Evolutionary conservation across 2,329 filamentous ascomycete genomes (phyloP), one percentile per base, ranked within the genome.

Genomic region (Ceratocystis albifundus): DNA sequence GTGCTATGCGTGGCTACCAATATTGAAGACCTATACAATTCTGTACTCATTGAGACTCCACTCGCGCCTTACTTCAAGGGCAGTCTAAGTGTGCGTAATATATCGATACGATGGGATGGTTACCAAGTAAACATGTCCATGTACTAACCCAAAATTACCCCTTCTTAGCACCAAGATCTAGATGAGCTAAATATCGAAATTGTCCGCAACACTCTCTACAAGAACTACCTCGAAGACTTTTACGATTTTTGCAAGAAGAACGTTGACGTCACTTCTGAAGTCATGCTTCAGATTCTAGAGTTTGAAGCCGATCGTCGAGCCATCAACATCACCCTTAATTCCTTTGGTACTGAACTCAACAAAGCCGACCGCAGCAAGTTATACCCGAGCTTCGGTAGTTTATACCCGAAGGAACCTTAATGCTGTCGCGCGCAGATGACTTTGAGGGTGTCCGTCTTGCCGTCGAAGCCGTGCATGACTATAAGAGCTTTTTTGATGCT

Each of bases 181-280:
- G 94, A 99, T 77, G 95, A 99, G 80, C 82, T 99, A 73, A 99
- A 99, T 79, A 99, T 99, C 72, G 94, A 99, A 79, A 99, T 99
- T 76, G 89, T 99, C 67, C 88, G 95, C 70, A 99, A 99, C 78
- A 99, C 92, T 0, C 81, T 99, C 45, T 99, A 97, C 82, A 99
- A 99, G 83, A 97, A 97, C 80, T 99, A 99, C 75, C 84, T 99
- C 6, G 94, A 99, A 75, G 94, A 97, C 75, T 99, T 99, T 76
- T 85, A 97, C 79, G 83, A 88, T 70, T 99, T 96, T 75, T 88
- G 97, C 77, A 96, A 93, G 77, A 88, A 87, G 8, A 84, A 96
- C 73, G 81, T 91, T 0, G 93, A 96, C 53, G 88, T 97, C 78
- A 99, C 94, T 0, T 82, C 90, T 55, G 91, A 96, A 72, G 86